phyloP scores from a whole-genome alignment of 805 yeast species.

The Kluyveromyces nonfermentans region DNA sequence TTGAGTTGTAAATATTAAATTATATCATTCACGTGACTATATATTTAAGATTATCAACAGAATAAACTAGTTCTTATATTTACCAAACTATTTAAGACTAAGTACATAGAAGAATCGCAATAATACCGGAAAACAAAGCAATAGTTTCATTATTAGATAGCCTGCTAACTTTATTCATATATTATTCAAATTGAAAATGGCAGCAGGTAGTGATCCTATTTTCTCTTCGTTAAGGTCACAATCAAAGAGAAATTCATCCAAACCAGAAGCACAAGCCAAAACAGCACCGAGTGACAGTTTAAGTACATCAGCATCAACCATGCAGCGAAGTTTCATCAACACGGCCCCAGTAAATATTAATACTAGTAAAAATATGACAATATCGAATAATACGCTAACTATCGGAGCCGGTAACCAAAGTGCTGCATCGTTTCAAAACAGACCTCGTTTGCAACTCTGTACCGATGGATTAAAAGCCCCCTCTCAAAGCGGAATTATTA shows the following conservation, averaged over 20 bases:
- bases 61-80: not conserved
- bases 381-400: conserved; percentile 7
- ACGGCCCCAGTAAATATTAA: not conserved
- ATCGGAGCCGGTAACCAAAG: conserved; percentile 5
- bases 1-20: too few species aligned
- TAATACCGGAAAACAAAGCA: not conserved
- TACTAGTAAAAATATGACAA: conserved; percentile 5
- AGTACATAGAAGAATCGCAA: too few species aligned
- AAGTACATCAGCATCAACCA: not conserved
- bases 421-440: not conserved
- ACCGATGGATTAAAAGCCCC: conserved; percentile 1
- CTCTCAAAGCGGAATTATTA: not conserved
- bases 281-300: not conserved
- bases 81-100: not conserved
- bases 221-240: conserved; percentile 3
- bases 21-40: not conserved
- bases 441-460: not conserved
- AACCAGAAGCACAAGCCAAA: not conserved
- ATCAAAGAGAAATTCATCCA: not conserved
- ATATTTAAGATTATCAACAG: not conserved
- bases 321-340: not conserved
- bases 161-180: not conserved
- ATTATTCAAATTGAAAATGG: not conserved
- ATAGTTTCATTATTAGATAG: not conserved
- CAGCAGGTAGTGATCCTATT: not conserved